These are phyloP conservation scores for Exophiala dermatitidis DNA, from an alignment of 2,329 filamentous ascomycete species.

Conservation along the genomic window DNA sequence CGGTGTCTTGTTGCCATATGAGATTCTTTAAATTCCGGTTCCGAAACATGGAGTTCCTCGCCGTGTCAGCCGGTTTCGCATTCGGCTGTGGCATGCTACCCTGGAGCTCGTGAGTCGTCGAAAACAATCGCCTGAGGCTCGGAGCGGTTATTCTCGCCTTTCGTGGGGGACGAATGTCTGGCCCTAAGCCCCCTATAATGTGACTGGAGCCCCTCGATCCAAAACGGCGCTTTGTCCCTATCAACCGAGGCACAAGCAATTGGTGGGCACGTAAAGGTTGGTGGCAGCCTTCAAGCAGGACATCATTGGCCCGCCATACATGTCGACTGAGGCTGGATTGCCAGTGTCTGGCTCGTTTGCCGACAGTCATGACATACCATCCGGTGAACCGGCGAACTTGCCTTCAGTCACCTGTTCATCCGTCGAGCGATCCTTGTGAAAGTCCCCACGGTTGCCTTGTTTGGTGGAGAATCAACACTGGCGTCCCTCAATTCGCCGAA, in stretches of 20 bases:
- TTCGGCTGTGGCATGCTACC: background rate
- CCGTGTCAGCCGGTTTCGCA: background rate
- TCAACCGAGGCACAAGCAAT: conserved; percentile 7
- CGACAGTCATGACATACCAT: background rate
- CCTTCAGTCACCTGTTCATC: background rate
- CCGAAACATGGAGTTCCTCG: background rate
- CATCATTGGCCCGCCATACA: background rate
- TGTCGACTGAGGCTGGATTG: conserved; percentile 1
- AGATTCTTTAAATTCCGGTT: background rate
- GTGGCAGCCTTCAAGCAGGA: background rate
- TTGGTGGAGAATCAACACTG: background rate
- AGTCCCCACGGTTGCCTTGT: background rate
- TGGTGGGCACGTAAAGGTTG: background rate
- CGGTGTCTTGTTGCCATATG: background rate
- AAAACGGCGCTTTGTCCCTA: background rate
- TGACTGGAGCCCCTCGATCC: background rate
- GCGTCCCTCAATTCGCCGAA: conserved; percentile 21
- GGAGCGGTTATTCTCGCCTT: background rate
- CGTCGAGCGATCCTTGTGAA: background rate
- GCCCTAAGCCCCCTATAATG: background rate
- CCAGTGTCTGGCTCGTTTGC: background rate
- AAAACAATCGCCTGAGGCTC: background rate
- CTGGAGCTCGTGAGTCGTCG: background rate
- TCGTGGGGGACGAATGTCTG: background rate
- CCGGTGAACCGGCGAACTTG: conserved; percentile 8